Percentiles rank a stretch among this genome's conserved stretches.
phyloP scores from a whole-genome alignment of 306 rosid genomes.

The Gleditsia sinensis region DNA sequence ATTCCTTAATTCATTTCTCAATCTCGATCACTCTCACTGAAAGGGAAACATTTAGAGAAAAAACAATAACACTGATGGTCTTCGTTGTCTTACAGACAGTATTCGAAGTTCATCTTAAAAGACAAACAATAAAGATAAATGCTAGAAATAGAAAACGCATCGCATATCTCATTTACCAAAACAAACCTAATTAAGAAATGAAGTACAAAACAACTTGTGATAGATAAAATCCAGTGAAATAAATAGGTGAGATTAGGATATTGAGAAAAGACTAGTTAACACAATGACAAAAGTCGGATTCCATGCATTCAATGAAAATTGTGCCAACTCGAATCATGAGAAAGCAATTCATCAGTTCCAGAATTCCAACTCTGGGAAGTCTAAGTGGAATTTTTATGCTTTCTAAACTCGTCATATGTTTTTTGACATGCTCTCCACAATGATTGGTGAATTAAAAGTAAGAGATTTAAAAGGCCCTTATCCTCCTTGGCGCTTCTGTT shows the following conservation, averaged over 20 bases:
- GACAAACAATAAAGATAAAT: too few relatives aligned
- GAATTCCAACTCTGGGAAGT: constrained; percentile 31
- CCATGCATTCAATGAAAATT: constrained; percentile 29
- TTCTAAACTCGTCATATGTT: constrained; percentile 34
- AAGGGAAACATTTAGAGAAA: too few relatives aligned
- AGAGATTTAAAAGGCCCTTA: constrained; percentile 20
- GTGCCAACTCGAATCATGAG: constrained; percentile 8
- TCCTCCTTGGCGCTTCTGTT: constrained; percentile 39
- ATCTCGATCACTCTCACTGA: too few relatives aligned
- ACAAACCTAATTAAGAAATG: too few relatives aligned
- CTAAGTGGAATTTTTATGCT: constrained; percentile 6
- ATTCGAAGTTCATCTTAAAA: too few relatives aligned
- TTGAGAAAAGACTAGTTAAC: neutral
- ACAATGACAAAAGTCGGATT: constrained; percentile 22
- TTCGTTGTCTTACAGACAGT: too few relatives aligned
- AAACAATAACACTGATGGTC: too few relatives aligned
- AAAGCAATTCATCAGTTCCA: constrained; percentile 21
- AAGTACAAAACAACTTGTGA: too few relatives aligned
- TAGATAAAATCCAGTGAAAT: too few relatives aligned
- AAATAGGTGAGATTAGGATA: neutral
- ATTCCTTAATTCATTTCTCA: too few relatives aligned
- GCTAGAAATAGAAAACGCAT: neutral
- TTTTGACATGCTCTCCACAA: constrained; percentile 24
- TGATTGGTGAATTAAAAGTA: constrained; percentile 18
- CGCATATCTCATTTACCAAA: neutral